phyloP scores from a whole-genome alignment of 2,329 filamentous ascomycete species.

The Fusarium tjaetaba region DNA sequence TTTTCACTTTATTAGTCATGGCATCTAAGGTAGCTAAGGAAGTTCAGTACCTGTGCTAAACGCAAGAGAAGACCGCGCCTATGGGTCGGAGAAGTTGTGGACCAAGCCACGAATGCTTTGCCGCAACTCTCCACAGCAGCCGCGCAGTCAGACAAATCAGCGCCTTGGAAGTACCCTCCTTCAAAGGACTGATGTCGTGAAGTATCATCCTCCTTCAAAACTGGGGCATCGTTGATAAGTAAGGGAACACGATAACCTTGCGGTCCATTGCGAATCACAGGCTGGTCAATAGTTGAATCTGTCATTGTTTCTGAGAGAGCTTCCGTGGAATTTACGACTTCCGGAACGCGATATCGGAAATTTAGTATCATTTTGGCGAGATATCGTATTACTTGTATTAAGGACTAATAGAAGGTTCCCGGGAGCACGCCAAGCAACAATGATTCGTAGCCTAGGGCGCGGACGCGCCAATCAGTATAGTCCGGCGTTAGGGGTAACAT shows the following conservation, averaged over 20 bases:
- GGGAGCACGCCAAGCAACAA: not conserved
- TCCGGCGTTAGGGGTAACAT: not conserved
- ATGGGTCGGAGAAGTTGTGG: not conserved
- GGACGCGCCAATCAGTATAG: not conserved
- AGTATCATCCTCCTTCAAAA: not conserved
- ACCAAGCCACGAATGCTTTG: not conserved
- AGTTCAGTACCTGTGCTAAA: not conserved
- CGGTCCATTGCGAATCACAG: not conserved
- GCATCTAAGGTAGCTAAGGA: accelerated
- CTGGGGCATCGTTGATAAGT: not conserved
- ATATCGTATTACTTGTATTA: not conserved
- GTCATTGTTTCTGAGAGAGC: not conserved
- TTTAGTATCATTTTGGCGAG: not conserved
- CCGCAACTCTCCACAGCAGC: not conserved
- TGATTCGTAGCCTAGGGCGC: not conserved
- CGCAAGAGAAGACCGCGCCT: not conserved
- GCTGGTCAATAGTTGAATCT: not conserved
- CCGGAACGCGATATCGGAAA: not conserved
- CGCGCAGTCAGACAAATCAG: not conserved
- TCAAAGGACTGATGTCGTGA: not conserved
- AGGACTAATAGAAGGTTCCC: not conserved
- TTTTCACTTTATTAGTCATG: not conserved
- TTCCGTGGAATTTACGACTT: not conserved
- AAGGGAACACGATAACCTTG: not conserved
- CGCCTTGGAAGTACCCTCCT: not conserved